A percentile compares a stretch with the other conserved stretches of the same genome.
These are phyloP conservation scores for Rubroshorea leprosula DNA, from an alignment of 345 rosid species.

Conservation along the genomic window DNA sequence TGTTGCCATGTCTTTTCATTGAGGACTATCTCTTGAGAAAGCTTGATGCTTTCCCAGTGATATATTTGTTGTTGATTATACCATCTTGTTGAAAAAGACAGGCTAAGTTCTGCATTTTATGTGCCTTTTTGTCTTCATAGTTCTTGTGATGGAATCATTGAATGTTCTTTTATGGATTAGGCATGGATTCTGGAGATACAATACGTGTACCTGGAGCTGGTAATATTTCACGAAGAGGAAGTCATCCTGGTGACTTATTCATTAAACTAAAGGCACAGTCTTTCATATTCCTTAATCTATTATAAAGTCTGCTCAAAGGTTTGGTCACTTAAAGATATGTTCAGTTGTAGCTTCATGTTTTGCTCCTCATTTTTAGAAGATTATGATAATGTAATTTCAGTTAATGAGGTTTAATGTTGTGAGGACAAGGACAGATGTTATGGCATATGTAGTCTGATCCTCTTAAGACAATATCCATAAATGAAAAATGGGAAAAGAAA, in stretches of 20 bases:
- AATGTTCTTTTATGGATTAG: constrained; percentile 32
- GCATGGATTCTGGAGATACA: constrained; percentile 82
- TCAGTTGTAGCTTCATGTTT: neutral
- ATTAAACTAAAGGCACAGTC: constrained; percentile 67
- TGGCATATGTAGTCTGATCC: too few species aligned
- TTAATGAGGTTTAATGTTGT: neutral
- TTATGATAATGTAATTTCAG: neutral
- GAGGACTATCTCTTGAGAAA: neutral
- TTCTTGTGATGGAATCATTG: constrained; percentile 9
- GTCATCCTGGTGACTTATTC: constrained; percentile 63
- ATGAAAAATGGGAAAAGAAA: too few species aligned
- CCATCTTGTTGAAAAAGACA: neutral
- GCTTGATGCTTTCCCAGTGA: neutral
- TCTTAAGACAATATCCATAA: too few species aligned
- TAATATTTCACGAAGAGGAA: constrained; percentile 48
- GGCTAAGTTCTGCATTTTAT: constrained; percentile 10
- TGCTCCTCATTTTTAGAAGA: neutral
- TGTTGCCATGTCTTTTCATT: neutral
- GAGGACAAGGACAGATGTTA: neutral
- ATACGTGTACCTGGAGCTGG: constrained; percentile 69
- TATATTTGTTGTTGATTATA: neutral
- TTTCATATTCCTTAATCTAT: neutral
- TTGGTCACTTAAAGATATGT: constrained; percentile 3
- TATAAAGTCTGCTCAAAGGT: neutral
- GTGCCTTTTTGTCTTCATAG: neutral